These are phyloP conservation scores for Carpinus fangiana DNA, from an alignment of 306 rosid genomes.

Conservation along the genomic window DNA sequence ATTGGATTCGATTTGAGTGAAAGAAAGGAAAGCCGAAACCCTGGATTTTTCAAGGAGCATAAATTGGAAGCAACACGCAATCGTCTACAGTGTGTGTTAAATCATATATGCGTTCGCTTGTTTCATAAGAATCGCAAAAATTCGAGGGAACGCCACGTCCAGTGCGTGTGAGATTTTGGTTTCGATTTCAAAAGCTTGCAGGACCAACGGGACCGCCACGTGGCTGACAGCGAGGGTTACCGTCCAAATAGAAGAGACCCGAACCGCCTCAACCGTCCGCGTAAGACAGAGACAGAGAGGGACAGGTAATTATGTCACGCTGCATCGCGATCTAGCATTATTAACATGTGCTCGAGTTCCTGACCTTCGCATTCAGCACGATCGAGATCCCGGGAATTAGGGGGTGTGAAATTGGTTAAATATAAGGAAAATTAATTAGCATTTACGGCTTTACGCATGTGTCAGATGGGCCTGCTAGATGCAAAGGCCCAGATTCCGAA, in stretches of 20 bases:
- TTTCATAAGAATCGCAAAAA: not conserved
- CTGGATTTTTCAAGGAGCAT: slow-evolving; percentile 1
- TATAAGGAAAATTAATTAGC: too few relatives aligned
- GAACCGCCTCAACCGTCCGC: not conserved
- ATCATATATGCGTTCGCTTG: not conserved
- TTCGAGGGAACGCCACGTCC: not conserved
- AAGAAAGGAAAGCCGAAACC: slow-evolving; percentile 35
- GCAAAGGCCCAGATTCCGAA: too few relatives aligned
- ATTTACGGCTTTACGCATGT: too few relatives aligned
- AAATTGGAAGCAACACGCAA: slow-evolving; percentile 1
- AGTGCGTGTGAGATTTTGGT: not conserved
- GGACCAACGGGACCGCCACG: not conserved
- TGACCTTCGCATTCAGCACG: too few relatives aligned
- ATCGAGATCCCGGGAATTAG: too few relatives aligned
- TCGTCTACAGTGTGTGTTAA: not conserved
- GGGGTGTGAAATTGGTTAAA: too few relatives aligned
- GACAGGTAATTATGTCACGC: not conserved
- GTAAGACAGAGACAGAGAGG: not conserved
- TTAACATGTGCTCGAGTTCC: not conserved
- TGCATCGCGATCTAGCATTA: not conserved
- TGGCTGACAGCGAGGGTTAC: not conserved
- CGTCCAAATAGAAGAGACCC: not conserved
- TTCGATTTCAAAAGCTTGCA: not conserved
- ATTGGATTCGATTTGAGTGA: slow-evolving; percentile 28
- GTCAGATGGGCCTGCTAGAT: too few relatives aligned